Base-by-base conservation (phyloP, 2,329 filamentous ascomycete species). In the Scolecobasidium constrictum region DNA sequence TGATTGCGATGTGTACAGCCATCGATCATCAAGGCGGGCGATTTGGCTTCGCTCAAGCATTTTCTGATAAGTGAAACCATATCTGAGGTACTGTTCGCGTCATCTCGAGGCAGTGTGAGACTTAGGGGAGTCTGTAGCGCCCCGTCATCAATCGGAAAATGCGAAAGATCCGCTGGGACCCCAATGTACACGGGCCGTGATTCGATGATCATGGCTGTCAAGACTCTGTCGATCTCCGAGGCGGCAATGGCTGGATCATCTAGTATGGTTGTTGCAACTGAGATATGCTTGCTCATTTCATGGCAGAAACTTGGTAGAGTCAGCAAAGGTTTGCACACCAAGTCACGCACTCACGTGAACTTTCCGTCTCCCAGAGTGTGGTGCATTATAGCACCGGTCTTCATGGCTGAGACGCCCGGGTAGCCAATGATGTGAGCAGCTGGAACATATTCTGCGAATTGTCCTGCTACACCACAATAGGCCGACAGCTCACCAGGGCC, bases 231-330 rank as follows among this genome's bases (percentile, higher is more conserved):
- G 38, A 59, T 56, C 15, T 56, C 50, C 3, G 35, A 39, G 4
- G 49, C 40, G 3, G 54, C 53, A 5, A 45, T 53, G 4, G 26
- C 21, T 19, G 47, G 35, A 39, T 56, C 46, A 7, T 44, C 35
- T 7, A 56, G 42, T 7, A 55, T 45, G 3, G 50, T 49, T 4
- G 46, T 49, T 18, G 51, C 53, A 3, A 47, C 51, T 7, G 50
- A 51, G 36, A 58, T 54, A 7, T 54, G 44, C 37, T 50, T 52
- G 20, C 42, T 45, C 52, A 56, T 57, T n/a, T 50, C 42, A 33
- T 50, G 43, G 38, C 49, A 56, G 46, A 52, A 49, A n/a, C 45
- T 45, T 12, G 11, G 12, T n/a, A 19, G 26, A 37, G 16, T 23
- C n/a, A 17, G 15, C 17, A 16, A n/a, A 13, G 35, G 23, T 34